phyloP scores from a whole-genome alignment of 2,329 filamentous ascomycete genomes.

The Aspergillus proliferans region DNA sequence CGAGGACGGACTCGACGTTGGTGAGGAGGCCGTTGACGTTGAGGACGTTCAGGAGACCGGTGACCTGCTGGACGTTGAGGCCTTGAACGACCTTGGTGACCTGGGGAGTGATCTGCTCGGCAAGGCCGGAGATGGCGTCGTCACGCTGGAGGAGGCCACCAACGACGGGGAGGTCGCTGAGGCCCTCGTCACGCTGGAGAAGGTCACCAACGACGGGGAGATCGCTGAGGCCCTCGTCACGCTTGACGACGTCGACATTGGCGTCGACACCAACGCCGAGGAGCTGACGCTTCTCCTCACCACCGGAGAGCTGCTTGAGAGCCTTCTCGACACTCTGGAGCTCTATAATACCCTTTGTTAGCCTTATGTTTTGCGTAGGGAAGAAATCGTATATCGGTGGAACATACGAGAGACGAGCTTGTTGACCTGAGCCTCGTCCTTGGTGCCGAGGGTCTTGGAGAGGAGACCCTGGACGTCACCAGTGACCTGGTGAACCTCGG shows the following conservation, averaged over 20 bases:
- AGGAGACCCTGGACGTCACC: slow-evolving; percentile 10
- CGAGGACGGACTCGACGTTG: slow-evolving; percentile 10
- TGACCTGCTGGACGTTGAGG: neutral
- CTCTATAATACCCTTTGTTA: neutral
- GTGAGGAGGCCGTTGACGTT: slow-evolving; percentile 1
- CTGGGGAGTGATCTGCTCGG: neutral
- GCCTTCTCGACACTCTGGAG: slow-evolving; percentile 1
- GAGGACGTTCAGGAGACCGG: slow-evolving; percentile 1
- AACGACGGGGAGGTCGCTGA: neutral
- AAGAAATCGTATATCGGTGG: neutral
- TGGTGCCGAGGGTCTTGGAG: slow-evolving; percentile 1
- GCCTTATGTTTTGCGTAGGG: neutral
- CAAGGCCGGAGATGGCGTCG: neutral
- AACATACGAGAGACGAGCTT: slow-evolving; percentile 2
- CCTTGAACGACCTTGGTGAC: neutral
- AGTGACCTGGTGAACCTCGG: slow-evolving; percentile 10
- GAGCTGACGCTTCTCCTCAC: neutral
- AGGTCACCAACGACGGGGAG: neutral
- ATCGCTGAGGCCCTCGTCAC: neutral
- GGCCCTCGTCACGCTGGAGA: neutral
- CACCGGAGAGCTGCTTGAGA: slow-evolving; percentile 3
- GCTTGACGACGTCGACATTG: neutral
- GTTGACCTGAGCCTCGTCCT: slow-evolving; percentile 10
- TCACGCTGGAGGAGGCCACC: neutral
- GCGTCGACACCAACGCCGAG: neutral